phyloP scores from a whole-genome alignment of 225 moss, liverwort and hornwort genomes.

The Anthoceros angustus region DNA sequence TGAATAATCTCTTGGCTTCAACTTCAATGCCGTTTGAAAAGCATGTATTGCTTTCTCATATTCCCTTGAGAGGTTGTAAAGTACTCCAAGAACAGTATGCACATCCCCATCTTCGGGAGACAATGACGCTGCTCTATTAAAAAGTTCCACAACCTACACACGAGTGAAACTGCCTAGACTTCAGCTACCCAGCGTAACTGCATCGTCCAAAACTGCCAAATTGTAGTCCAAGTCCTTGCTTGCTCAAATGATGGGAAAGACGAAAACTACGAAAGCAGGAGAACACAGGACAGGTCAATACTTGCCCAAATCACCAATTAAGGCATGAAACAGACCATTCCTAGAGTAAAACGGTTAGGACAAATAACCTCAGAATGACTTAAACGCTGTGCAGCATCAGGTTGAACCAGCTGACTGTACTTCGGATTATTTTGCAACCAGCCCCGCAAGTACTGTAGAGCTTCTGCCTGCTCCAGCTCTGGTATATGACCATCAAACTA shows the following conservation, averaged over 20 bases:
- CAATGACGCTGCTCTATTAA: constrained; percentile 54
- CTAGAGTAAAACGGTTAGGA: neutral
- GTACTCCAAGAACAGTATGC: constrained; percentile 79
- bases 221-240: too few species aligned
- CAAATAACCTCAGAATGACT: constrained; percentile 48
- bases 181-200: too few species aligned
- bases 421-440: constrained; percentile 87
- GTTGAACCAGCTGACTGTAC: constrained; percentile 53
- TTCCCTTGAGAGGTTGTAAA: constrained; percentile 88
- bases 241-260: too few species aligned
- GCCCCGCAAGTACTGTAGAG: constrained; percentile 68
- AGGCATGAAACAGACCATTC: neutral
- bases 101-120: constrained; percentile 83
- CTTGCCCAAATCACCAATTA: too few species aligned
- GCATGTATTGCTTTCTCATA: constrained; percentile 70
- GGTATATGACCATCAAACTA: constrained; percentile 3
- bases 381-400: constrained; percentile 30
- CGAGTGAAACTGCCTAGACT: neutral
- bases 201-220: too few species aligned
- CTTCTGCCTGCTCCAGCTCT: constrained; percentile 97
- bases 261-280: too few species aligned
- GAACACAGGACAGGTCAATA: too few species aligned
- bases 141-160: constrained; percentile 50
- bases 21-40: constrained; percentile 66
- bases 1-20: constrained; percentile 98